phyloP scores from a whole-genome alignment of 306 rosid species.

The Purshia tridentata region DNA sequence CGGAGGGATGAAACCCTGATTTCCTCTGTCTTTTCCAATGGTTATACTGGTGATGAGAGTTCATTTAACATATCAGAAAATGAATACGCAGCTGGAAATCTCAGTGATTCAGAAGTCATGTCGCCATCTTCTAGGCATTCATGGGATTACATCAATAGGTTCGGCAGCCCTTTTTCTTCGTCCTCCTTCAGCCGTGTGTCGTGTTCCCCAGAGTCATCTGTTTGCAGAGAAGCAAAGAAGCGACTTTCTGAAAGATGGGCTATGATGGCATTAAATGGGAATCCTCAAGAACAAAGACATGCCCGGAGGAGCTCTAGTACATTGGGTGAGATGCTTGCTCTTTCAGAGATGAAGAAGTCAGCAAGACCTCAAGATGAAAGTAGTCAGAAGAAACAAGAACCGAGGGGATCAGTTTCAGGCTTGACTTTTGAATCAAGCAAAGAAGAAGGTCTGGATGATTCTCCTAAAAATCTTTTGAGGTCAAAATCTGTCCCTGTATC shows the following conservation, averaged over 20 bases:
- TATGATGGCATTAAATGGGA: conserved; percentile 59
- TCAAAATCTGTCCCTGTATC: conserved; percentile 75
- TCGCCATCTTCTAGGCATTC: conserved; percentile 78
- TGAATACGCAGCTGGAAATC: conserved; percentile 61
- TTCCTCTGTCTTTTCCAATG: conserved; percentile 72
- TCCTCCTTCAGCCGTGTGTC: conserved; percentile 68
- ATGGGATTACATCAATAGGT: conserved; percentile 69
- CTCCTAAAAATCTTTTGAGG: conserved; percentile 63
- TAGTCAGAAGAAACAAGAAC: conserved; percentile 46
- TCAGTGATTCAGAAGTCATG: conserved; percentile 70
- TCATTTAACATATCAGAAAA: conserved; percentile 72
- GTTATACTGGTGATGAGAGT: conserved; percentile 80
- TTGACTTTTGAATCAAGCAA: conserved; percentile 40
- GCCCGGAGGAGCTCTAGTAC: conserved; percentile 66
- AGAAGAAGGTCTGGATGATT: conserved; percentile 41
- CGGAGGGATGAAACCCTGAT: conserved; percentile 55
- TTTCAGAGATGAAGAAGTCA: conserved; percentile 61
- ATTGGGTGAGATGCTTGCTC: conserved; percentile 94
- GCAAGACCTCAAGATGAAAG: conserved; percentile 37
- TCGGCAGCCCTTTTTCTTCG: conserved; percentile 66
- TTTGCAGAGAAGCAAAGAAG: conserved; percentile 93
- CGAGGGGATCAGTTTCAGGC: conserved; percentile 46
- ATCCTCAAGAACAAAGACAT: conserved; percentile 56
- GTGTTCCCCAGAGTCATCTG: conserved; percentile 86
- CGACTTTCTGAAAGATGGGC: conserved; percentile 94